Percentiles rank a stretch among this genome's conserved stretches.
Conservation (phyloP, 208 protist genomes). For the Leishmania aethiopica region DNA sequence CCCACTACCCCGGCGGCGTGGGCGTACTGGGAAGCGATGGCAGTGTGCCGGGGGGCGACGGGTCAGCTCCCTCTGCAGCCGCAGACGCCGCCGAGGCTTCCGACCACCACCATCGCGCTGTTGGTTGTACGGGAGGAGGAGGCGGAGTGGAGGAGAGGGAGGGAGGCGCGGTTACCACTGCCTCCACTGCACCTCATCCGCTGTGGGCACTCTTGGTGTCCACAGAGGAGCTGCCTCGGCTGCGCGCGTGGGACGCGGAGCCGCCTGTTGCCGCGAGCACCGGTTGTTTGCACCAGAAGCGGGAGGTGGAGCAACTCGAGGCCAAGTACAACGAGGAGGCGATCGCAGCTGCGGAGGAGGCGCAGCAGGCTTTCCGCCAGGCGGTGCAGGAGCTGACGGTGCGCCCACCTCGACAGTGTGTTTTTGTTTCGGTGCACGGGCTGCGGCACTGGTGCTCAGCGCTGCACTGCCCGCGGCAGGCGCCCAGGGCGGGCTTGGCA, state of each 20-base stretch:
- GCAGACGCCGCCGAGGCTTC: not conserved
- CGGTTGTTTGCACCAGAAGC: not conserved
- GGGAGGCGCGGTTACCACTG: not conserved
- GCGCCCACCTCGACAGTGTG: conserved; percentile 27
- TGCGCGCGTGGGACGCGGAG: conserved; percentile 18
- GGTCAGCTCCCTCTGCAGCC: not conserved
- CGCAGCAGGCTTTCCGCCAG: not conserved
- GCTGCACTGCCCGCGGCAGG: conserved; percentile 10
- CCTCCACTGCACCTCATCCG: not conserved
- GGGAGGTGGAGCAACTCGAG: not conserved
- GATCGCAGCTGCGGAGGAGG: conserved; percentile 7
- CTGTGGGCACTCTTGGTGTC: not conserved
- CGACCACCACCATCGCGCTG: not conserved
- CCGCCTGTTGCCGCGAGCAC: conserved; percentile 7
- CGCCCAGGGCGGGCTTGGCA: not conserved
- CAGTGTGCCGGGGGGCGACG: not conserved
- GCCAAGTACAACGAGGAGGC: conserved; percentile 12
- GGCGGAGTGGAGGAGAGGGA: not conserved
- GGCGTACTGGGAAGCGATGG: not conserved
- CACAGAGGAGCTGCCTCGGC: conserved; percentile 4
- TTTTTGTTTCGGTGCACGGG: conserved; percentile 23
- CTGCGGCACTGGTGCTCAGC: conserved; percentile 13
- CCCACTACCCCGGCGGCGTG: not conserved
- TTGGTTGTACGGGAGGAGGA: not conserved
- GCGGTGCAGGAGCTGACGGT: conserved; percentile 16